Base-by-base conservation (phyloP, 2,329 filamentous ascomycete genomes). In the Hymenoscyphus albidus region DNA sequence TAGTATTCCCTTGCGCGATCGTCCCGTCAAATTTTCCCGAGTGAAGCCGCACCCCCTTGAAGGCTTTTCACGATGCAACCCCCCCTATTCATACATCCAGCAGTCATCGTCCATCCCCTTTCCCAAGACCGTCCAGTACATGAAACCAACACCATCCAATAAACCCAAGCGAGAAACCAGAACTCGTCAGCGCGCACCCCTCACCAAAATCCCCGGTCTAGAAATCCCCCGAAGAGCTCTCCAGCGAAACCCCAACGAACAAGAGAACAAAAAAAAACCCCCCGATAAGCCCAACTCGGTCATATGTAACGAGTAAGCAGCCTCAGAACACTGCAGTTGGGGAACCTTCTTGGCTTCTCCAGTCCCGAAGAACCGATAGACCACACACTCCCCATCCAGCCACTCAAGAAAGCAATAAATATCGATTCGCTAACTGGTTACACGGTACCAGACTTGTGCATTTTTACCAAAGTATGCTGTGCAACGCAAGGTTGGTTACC, bases 241-340 rank as follows among this genome's bases (percentile, higher is more conserved):
- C 14, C 42, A 44, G 42, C 14, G 13, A 54, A 54, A 10, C 18
- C 22, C 10, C n/a, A 18, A 22, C 1, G 9, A 7, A 35, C 35
- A 35, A 35, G 35, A 10, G 35, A 7, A 35, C 5, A 35, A 35
- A 35, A 1, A 27, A n/a, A 48, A 18, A n/a, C n/a, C n/a, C n/a
- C n/a, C 48, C 48, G 48, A 54, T 27, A 13, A 22, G 9, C 48
- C 48, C 22, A 54, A 27, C 4, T 54, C 48, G 18, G 48, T 54
- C 48, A 54, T 54, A 54, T 54, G 18, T 54, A 27, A 54, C 22
- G 18, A 54, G 48, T 54, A 54, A 54, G 48, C 48, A 54, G 48
- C 48, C 48, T 12, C 48, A 22, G 10, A 51, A 7, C 5, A 27
- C 27, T 51, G 44, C n/a, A 51, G n/a, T 51, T 51, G n/a, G 44